Evolutionary conservation across 768 basidiomycete species (phyloP).

Genomic region (Chlorophyllum brunneum): DNA sequence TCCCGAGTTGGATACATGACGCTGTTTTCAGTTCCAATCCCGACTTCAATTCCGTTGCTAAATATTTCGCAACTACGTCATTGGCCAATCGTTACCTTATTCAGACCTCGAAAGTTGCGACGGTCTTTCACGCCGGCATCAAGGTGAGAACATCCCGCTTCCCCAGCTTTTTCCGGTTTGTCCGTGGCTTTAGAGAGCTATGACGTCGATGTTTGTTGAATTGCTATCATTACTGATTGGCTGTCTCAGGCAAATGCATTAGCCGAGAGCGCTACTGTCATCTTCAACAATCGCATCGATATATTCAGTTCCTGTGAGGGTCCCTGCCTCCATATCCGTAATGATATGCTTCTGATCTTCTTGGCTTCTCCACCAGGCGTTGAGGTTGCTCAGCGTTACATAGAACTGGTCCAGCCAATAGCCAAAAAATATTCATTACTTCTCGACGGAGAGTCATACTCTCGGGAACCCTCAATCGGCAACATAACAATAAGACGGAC

Average conservation of each 20-base stretch:
- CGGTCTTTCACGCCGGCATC: slow-evolving; percentile 25
- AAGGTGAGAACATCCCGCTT: slow-evolving; percentile 18
- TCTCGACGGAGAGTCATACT: slow-evolving; percentile 18
- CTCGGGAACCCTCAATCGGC: slow-evolving; percentile 19
- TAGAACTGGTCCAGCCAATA: slow-evolving; percentile 20
- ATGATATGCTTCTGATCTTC: not conserved
- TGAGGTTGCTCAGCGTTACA: slow-evolving; percentile 17
- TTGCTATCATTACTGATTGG: not conserved
- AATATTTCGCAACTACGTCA: slow-evolving; percentile 21
- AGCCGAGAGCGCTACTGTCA: slow-evolving; percentile 23
- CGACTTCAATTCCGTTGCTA: slow-evolving; percentile 19
- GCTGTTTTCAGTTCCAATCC: slow-evolving; percentile 19
- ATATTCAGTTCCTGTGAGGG: slow-evolving; percentile 24
- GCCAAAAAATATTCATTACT: slow-evolving; percentile 23
- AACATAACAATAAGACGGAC: slow-evolving; percentile 22
- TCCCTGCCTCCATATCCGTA: not conserved
- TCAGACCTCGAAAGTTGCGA: slow-evolving; percentile 27
- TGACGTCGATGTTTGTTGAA: not conserved
- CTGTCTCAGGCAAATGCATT: slow-evolving; percentile 23
- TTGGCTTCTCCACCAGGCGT: slow-evolving; percentile 12
- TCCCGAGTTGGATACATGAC: slow-evolving; percentile 23
- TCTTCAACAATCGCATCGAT: slow-evolving; percentile 26
- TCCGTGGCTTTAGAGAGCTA: not conserved
- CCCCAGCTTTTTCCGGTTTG: not conserved
- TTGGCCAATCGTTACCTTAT: slow-evolving; percentile 23